A percentile compares a stretch with the other conserved stretches of the same genome.
Conservation (phyloP, 1,284 basidiomycete species). For the Pseudozyma sp. region DNA sequence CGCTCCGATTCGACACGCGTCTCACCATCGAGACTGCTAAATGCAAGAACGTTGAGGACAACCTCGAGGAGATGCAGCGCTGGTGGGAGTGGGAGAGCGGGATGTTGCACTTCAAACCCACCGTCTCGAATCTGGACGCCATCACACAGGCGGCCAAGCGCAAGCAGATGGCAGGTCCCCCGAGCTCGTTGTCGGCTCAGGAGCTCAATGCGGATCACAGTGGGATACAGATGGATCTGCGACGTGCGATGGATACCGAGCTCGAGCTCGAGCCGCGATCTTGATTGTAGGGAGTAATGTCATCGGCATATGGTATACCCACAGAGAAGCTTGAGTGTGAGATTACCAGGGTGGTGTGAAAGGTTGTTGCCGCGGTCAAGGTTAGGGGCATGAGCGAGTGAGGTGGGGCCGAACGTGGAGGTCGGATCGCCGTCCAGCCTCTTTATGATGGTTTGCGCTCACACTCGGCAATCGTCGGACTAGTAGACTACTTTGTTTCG, state of each 20-base stretch:
- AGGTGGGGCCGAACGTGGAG: no score
- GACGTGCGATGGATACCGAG: constrained; percentile 44
- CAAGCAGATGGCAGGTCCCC: constrained; percentile 28
- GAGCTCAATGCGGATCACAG: constrained; percentile 48
- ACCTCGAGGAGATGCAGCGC: constrained; percentile 48
- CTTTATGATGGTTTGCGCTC: no score
- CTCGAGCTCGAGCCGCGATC: constrained; percentile 38
- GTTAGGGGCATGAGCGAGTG: no score
- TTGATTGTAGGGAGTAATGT: background rate
- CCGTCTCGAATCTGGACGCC: constrained; percentile 46
- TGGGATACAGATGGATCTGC: constrained; percentile 43
- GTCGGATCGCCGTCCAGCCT: no score
- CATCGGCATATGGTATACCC: background rate
- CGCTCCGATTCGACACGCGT: constrained; percentile 34
- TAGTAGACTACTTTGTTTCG: no score
- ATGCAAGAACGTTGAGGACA: constrained; percentile 45
- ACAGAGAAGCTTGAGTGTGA: background rate
- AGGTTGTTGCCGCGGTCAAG: no score
- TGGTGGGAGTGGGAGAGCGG: constrained; percentile 55
- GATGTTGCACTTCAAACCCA: constrained; percentile 49
- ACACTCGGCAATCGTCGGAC: no score
- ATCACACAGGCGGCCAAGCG: constrained; percentile 38
- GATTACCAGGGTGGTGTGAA: no score
- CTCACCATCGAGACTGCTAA: constrained; percentile 49
- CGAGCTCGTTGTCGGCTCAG: constrained; percentile 36